A percentile compares a stretch with the other conserved stretches of the same genome.
Evolutionary conservation across 176 grass and related monocot species (phyloP).

Genomic region (Otatea glauca): DNA sequence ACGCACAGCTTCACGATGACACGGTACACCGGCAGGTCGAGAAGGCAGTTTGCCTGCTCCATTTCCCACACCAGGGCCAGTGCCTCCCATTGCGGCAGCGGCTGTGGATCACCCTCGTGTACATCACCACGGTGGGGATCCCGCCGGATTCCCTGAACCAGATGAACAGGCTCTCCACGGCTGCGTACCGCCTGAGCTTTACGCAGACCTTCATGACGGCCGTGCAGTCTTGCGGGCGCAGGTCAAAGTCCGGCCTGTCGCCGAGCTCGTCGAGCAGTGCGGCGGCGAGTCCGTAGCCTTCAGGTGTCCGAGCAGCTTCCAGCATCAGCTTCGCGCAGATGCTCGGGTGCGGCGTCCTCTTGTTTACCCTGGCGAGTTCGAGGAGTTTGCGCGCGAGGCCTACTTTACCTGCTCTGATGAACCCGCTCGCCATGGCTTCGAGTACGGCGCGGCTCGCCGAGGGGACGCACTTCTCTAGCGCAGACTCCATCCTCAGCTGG

Average conservation of each 20-base stretch:
- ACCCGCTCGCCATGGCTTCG: slow-evolving; percentile 73
- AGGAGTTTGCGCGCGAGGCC: slow-evolving; percentile 62
- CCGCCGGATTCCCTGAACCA: slow-evolving; percentile 60
- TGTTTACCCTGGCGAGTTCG: slow-evolving; percentile 58
- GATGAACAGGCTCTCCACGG: slow-evolving; percentile 72
- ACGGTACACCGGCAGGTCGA: slow-evolving; percentile 84
- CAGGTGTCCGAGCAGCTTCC: slow-evolving; percentile 58
- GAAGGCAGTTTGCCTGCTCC: slow-evolving; percentile 60
- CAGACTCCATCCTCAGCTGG: slow-evolving; percentile 50
- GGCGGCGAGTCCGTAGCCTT: slow-evolving; percentile 68
- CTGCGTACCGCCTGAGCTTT: slow-evolving; percentile 61
- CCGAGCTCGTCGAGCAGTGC: slow-evolving; percentile 64
- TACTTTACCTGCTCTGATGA: slow-evolving; percentile 64
- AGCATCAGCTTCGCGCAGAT: slow-evolving; percentile 70
- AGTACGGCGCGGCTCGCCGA: slow-evolving; percentile 68
- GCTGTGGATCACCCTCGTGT: slow-evolving; percentile 83
- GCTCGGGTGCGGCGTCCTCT: slow-evolving; percentile 56
- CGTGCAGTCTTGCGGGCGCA: slow-evolving; percentile 65
- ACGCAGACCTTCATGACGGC: slow-evolving; percentile 87
- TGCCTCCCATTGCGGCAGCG: slow-evolving; percentile 55
- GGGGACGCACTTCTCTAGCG: slow-evolving; percentile 59
- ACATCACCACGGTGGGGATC: slow-evolving; percentile 72
- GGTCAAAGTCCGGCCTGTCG: slow-evolving; percentile 57
- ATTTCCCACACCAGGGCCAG: slow-evolving; percentile 85
- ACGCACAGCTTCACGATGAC: slow-evolving; percentile 73